A percentile compares a stretch with the other conserved stretches of the same genome.
Conservation (phyloP, 2,329 filamentous ascomycete genomes). For the Aspergillus viridinutans region DNA sequence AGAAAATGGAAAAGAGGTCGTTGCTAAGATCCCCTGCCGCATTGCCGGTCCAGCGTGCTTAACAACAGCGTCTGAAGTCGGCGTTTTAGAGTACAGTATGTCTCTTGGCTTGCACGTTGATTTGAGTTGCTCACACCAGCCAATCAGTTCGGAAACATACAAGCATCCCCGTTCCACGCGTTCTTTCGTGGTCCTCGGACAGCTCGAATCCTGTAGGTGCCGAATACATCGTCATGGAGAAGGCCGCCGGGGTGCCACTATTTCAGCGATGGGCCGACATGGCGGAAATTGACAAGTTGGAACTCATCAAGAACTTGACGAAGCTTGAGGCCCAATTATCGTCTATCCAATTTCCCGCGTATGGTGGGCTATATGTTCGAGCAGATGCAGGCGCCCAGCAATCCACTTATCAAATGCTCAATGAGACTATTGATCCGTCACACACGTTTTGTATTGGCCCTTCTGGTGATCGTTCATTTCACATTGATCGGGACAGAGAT, state of each 20-base stretch:
- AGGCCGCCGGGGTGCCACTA: constrained; percentile 31
- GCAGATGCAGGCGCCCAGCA: constrained; percentile 1
- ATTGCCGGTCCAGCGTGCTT: constrained; percentile 25
- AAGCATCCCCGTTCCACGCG: constrained; percentile 21
- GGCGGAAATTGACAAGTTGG: constrained; percentile 12
- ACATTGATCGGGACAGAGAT: not conserved
- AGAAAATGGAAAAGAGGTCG: constrained; percentile 23
- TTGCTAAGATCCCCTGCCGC: constrained; percentile 31
- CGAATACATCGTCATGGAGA: constrained; percentile 42
- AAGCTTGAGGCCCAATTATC: constrained; percentile 19
- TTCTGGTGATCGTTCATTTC: constrained; percentile 15
- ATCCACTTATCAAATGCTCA: constrained; percentile 1
- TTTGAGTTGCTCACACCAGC: not conserved
- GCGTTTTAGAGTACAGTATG: constrained; percentile 23
- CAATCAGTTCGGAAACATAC: constrained; percentile 17
- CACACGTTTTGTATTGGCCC: constrained; percentile 15
- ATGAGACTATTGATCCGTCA: constrained; percentile 11
- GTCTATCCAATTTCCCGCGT: constrained; percentile 18
- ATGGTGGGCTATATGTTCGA: constrained; percentile 22
- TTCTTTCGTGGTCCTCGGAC: constrained; percentile 21
- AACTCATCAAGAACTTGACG: constrained; percentile 21
- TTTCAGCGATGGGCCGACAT: constrained; percentile 24
- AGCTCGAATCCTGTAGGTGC: constrained; percentile 28
- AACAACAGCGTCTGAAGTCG: constrained; percentile 31
- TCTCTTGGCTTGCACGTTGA: not conserved